Conservation (phyloP, 768 basidiomycete species). For the Suillus bovinus region DNA sequence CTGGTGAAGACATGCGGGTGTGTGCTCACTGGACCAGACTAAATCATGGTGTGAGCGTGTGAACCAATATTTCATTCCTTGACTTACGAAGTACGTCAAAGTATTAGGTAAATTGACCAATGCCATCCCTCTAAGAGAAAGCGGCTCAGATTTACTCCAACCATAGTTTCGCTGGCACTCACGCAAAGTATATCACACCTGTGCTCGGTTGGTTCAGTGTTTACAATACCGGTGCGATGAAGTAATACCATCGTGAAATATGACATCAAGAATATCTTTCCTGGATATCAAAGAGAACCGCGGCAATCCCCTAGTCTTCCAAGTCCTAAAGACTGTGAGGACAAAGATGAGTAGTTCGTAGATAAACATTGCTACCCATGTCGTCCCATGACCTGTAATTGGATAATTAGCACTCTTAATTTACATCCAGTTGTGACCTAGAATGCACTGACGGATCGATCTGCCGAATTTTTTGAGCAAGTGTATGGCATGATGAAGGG, state of each 20-base stretch:
- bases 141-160: not conserved
- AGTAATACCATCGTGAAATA: conserved; percentile 51
- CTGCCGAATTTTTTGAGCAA: too few species aligned
- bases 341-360: conserved; percentile 37
- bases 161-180: conserved; percentile 18
- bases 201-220: not conserved
- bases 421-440: too few species aligned
- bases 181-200: conserved; percentile 62
- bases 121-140: conserved; percentile 45
- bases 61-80: not conserved
- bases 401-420: too few species aligned
- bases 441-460: too few species aligned
- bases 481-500: too few species aligned
- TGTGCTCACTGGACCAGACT: not conserved
- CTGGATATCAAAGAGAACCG: conserved; percentile 20
- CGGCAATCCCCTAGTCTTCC: conserved; percentile 31
- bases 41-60: not conserved
- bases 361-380: too few species aligned
- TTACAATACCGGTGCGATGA: not conserved
- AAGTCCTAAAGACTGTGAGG: conserved; percentile 48
- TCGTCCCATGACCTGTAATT: too few species aligned
- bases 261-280: conserved; percentile 40
- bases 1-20: not conserved
- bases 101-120: conserved; percentile 52
- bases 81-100: conserved; percentile 39